Percentiles rank a stretch among this genome's conserved stretches.
These are phyloP conservation scores for Lactarius akahatsu DNA, from an alignment of 768 basidiomycete genomes.

Conservation along the genomic window DNA sequence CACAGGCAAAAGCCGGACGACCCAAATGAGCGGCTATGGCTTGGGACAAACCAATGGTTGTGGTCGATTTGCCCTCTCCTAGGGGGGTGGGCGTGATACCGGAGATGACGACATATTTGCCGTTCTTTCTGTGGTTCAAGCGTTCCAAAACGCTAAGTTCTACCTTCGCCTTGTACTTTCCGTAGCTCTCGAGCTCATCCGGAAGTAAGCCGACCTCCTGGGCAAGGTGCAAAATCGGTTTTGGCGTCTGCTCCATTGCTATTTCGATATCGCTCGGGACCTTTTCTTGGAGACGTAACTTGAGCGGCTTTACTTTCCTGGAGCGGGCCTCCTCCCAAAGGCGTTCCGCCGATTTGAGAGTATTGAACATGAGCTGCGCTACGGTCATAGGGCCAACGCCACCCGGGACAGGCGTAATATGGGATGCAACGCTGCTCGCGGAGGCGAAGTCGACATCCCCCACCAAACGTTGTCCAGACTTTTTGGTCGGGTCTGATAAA, in stretches of 20 bases:
- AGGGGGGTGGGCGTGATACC: slow-evolving; percentile 97
- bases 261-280: slow-evolving; percentile 98
- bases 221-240: slow-evolving; percentile 81
- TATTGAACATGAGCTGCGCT: slow-evolving; percentile 96
- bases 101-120: slow-evolving; percentile 95
- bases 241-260: slow-evolving; percentile 91
- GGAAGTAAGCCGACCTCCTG: slow-evolving; percentile 83
- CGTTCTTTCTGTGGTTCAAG: slow-evolving; percentile 79
- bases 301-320: slow-evolving; percentile 74
- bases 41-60: slow-evolving; percentile 94
- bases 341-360: slow-evolving; percentile 78
- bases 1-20: slow-evolving; percentile 92
- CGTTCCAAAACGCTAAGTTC: slow-evolving; percentile 86
- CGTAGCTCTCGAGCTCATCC: slow-evolving; percentile 90
- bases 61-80: slow-evolving; percentile 98
- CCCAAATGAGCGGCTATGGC: slow-evolving; percentile 93
- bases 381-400: slow-evolving; percentile 99
- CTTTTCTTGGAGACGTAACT: slow-evolving; percentile 74
- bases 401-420: slow-evolving; percentile 97
- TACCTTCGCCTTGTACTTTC: slow-evolving; percentile 96
- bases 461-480: slow-evolving; percentile 92
- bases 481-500: slow-evolving; percentile 73
- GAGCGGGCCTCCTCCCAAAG: slow-evolving; percentile 67
- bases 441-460: slow-evolving; percentile 90
- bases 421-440: slow-evolving; percentile 74